phyloP scores from a whole-genome alignment of 148 eudicot genomes.

The Tetragonia tetragonoides region DNA sequence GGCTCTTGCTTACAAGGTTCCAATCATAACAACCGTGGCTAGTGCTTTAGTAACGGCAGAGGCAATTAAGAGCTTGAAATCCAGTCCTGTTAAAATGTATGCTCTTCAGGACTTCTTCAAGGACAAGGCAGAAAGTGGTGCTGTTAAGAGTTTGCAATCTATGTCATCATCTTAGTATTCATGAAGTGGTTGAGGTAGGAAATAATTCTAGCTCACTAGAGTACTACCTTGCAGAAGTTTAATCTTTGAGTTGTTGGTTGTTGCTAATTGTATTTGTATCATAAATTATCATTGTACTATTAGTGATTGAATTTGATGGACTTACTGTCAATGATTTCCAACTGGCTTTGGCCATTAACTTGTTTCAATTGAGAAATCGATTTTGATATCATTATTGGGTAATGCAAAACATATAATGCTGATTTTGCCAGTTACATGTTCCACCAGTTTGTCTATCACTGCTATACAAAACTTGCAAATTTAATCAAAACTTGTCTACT shows the following conservation, averaged over 20 bases:
- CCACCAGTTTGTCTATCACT: no score
- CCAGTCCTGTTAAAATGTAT: slow-evolving; percentile 58
- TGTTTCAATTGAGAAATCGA: background rate
- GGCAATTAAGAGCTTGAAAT: slow-evolving; percentile 75
- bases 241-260: slow-evolving; percentile 6
- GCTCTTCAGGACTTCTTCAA: slow-evolving; percentile 94
- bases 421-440: no score
- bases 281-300: slow-evolving; percentile 13
- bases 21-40: slow-evolving; percentile 81
- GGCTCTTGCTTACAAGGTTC: slow-evolving; percentile 89
- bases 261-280: slow-evolving; percentile 20
- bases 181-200: slow-evolving; percentile 3
- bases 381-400: background rate
- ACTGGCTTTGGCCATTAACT: background rate
- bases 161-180: slow-evolving; percentile 29
- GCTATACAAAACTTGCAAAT: no score
- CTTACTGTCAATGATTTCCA: slow-evolving; percentile 11
- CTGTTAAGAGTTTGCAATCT: slow-evolving; percentile 41
- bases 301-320: slow-evolving; percentile 3
- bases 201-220: slow-evolving; percentile 12
- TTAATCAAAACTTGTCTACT: no score
- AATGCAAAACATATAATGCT: no score
- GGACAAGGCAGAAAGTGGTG: slow-evolving; percentile 23
- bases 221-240: slow-evolving; percentile 8
- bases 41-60: slow-evolving; percentile 86